Evolutionary conservation across 1,139 yeast genomes (phyloP), one percentile per base, ranked within the genome.

Genomic region (Saccharomyces hybrid): DNA sequence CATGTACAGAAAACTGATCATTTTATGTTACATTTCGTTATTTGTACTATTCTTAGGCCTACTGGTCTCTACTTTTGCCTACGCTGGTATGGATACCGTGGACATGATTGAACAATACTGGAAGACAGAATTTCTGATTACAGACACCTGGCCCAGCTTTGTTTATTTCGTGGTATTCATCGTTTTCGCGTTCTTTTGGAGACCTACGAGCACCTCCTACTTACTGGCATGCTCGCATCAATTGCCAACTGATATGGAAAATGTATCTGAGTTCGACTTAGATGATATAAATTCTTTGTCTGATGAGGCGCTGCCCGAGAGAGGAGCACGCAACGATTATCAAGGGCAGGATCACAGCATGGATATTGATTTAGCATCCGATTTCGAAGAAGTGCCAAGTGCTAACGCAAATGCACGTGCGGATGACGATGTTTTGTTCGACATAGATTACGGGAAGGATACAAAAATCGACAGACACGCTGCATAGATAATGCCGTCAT

Each of bases 181-280:
- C 68, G 82, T 91, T 9, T 78, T 91, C 62, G 88, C 96, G 11
- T 83, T 88, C 77, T 81, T 91, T n/a, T n/a, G n/a, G n/a, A n/a
- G n/a, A n/a, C n/a, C n/a, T n/a, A n/a, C n/a, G n/a, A n/a, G n/a
- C n/a, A 88, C 95, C 50, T 88, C 96, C 62, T 85, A 90, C 64
- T 83, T 95, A 80, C 81, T 91, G 69, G 97, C 97, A 25, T 90
- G 90, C 64, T 88, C 96, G 4, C 88, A 88, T 53, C 97, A 91
- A 73, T 75, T 91, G 52, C 86, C 97, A 25, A 88, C 89, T 47
- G 88, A 83, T 56, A 86, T 82, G 48, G 86, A 81, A 56, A 81
- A 79, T 44, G 84, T 78, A 44, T 86, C 81, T 53, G 91, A 84
- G 61, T 84, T 84, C 65, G 90, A 84, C 64, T 76, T 85, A 57